phyloP scores from a whole-genome alignment of 2,329 filamentous ascomycete genomes.

The Alternaria viburni region DNA sequence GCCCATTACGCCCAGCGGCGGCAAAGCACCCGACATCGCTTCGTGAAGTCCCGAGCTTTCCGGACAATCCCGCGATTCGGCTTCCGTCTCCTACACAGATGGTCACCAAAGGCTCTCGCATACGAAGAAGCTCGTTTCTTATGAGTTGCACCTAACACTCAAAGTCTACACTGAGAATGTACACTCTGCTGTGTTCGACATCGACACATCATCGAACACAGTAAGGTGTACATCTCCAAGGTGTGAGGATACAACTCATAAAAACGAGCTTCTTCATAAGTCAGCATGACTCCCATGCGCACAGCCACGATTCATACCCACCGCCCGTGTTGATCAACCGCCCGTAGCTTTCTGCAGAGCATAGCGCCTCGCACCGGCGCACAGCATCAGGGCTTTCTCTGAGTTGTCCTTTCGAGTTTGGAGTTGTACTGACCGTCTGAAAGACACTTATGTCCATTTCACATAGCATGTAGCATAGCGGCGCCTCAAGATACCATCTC shows the following conservation, averaged over 20 bases:
- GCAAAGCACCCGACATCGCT: neutral
- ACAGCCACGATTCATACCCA: neutral
- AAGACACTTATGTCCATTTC: neutral
- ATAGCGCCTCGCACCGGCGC: neutral
- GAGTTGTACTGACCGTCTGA: neutral
- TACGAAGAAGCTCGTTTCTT: neutral
- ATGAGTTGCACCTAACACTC: neutral
- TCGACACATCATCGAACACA: too few species aligned
- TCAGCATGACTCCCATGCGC: neutral
- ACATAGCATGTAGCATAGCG: neutral
- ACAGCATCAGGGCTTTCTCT: neutral
- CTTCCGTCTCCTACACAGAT: neutral
- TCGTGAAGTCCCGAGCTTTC: neutral
- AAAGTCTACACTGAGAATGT: too few species aligned
- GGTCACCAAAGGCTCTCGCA: neutral
- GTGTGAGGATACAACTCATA: neutral
- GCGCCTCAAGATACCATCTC: neutral
- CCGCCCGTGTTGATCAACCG: neutral
- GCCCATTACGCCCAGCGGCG: conserved; percentile 1
- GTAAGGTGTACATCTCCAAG: too few species aligned
- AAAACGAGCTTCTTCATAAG: neutral
- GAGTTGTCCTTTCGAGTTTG: neutral
- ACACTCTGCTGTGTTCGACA: neutral
- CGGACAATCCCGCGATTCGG: neutral
- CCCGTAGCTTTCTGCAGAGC: neutral